Percentiles rank a stretch among this genome's conserved stretches.
Conservation (phyloP, 495 filamentous ascomycete species). For the Aspergillus olivimuriae region DNA sequence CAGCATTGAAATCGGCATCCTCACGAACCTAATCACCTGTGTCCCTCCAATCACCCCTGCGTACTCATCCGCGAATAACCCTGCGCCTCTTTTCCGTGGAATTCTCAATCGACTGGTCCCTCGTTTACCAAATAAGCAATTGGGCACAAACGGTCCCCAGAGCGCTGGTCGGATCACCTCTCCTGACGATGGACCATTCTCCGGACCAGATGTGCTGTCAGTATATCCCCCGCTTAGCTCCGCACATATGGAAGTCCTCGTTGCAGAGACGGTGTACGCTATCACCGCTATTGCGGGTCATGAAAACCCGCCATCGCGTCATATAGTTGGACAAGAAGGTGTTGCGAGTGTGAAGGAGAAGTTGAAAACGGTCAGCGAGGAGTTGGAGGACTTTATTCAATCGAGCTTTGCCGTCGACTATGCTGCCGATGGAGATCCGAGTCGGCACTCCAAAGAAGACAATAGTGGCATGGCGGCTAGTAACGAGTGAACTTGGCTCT, state of each 20-base stretch:
- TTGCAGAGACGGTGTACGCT: slow-evolving; percentile 86
- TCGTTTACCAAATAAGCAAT: slow-evolving; percentile 34
- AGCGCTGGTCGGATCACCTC: slow-evolving; percentile 22
- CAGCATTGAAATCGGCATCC: slow-evolving; percentile 71
- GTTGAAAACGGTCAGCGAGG: slow-evolving; percentile 91
- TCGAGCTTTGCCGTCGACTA: slow-evolving; percentile 81
- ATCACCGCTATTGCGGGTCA: slow-evolving; percentile 87
- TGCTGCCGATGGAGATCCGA: slow-evolving; percentile 33
- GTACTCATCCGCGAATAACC: slow-evolving; percentile 68
- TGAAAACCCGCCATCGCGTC: slow-evolving; percentile 89
- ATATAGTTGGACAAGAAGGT: slow-evolving; percentile 90
- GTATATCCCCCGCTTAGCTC: slow-evolving; percentile 66
- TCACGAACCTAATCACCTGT: slow-evolving; percentile 79
- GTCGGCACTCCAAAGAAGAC: slow-evolving; percentile 17
- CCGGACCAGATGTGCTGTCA: slow-evolving; percentile 51
- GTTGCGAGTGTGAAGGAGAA: slow-evolving; percentile 90
- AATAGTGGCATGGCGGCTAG: slow-evolving; percentile 7
- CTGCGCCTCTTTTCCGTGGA: slow-evolving; percentile 71
- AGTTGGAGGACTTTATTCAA: slow-evolving; percentile 92
- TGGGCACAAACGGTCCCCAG: slow-evolving; percentile 13
- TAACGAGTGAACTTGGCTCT: slow-evolving; percentile 11
- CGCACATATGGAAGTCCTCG: slow-evolving; percentile 57
- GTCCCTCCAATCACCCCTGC: slow-evolving; percentile 66
- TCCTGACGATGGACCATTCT: slow-evolving; percentile 38
- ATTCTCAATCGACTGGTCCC: slow-evolving; percentile 70